Evolutionary conservation across 495 filamentous ascomycete genomes (phyloP).

Genomic region (Opeltia flavorubescens): DNA sequence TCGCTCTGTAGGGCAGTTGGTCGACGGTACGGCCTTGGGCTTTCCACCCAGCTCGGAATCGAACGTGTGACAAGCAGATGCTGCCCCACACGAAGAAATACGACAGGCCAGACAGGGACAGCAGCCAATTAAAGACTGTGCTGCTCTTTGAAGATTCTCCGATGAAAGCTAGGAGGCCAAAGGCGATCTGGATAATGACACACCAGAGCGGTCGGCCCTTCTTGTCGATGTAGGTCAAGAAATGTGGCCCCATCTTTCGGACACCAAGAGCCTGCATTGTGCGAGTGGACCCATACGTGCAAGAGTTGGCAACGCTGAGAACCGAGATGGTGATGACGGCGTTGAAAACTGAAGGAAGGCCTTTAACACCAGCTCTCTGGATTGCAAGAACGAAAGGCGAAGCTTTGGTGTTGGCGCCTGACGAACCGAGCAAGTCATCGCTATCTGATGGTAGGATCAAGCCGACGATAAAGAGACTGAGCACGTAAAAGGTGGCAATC

Average conservation of each 20-base stretch:
- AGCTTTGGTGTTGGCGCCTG: constrained; percentile 37
- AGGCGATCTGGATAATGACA: constrained; percentile 35
- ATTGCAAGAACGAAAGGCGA: constrained; percentile 68
- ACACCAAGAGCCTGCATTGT: constrained; percentile 47
- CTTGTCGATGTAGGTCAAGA: constrained; percentile 42
- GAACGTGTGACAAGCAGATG: constrained; percentile 59
- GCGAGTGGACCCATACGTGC: constrained; percentile 46
- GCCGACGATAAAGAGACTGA: constrained; percentile 59
- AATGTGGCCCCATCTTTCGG: constrained; percentile 42
- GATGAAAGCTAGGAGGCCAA: constrained; percentile 42
- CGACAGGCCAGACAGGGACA: constrained; percentile 50
- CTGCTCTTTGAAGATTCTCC: constrained; percentile 28
- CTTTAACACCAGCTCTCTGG: constrained; percentile 46
- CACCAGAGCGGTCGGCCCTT: constrained; percentile 41
- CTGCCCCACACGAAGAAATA: constrained; percentile 60
- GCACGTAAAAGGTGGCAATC: constrained; percentile 61
- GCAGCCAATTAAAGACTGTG: constrained; percentile 45
- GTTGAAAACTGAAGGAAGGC: constrained; percentile 61
- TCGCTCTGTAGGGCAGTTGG: constrained; percentile 56
- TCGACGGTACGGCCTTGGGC: constrained; percentile 43
- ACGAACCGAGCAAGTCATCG: constrained; percentile 28
- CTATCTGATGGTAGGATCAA: constrained; percentile 49
- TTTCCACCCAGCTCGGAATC: constrained; percentile 49
- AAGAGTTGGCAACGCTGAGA: constrained; percentile 50
- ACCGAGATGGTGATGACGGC: constrained; percentile 58